Conservation (phyloP, 306 rosid species). For the Lablab purpureus region DNA sequence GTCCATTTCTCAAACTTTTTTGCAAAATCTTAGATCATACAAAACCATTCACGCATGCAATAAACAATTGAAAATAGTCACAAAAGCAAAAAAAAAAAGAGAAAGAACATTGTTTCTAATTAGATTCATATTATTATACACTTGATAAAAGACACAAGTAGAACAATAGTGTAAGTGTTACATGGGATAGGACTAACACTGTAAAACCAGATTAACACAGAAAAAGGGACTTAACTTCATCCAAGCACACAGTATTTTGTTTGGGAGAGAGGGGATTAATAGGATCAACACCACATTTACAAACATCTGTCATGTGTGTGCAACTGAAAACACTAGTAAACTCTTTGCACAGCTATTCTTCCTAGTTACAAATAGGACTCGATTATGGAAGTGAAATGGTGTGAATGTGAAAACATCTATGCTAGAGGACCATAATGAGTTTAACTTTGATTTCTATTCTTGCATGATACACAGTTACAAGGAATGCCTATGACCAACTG, state of each 20-base stretch:
- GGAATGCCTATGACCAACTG: constrained; percentile 55
- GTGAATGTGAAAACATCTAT: constrained; percentile 46
- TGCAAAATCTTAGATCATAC: neutral
- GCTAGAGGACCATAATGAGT: constrained; percentile 54
- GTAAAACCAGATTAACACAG: neutral
- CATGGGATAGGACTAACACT: neutral
- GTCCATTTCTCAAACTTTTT: constrained; percentile 10
- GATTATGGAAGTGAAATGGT: constrained; percentile 47
- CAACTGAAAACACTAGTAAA: constrained; percentile 45
- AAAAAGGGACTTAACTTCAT: neutral
- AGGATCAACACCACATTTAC: constrained; percentile 48
- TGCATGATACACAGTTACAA: constrained; percentile 59
- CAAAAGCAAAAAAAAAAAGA: neutral
- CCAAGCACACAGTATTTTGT: neutral
- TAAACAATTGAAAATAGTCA: neutral
- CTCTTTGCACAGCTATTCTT: constrained; percentile 49
- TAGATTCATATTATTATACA: constrained; percentile 38
- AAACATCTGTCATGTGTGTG: constrained; percentile 44
- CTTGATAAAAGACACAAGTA: constrained; percentile 40
- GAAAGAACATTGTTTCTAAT: neutral
- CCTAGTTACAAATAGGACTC: constrained; percentile 52
- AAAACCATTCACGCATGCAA: neutral
- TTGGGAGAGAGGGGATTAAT: constrained; percentile 19
- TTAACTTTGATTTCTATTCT: constrained; percentile 46
- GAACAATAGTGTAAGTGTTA: constrained; percentile 21